These are phyloP conservation scores for Dryadomyces quercus-mongolicae DNA, from an alignment of 2,329 filamentous ascomycete species.

Conservation along the genomic window DNA sequence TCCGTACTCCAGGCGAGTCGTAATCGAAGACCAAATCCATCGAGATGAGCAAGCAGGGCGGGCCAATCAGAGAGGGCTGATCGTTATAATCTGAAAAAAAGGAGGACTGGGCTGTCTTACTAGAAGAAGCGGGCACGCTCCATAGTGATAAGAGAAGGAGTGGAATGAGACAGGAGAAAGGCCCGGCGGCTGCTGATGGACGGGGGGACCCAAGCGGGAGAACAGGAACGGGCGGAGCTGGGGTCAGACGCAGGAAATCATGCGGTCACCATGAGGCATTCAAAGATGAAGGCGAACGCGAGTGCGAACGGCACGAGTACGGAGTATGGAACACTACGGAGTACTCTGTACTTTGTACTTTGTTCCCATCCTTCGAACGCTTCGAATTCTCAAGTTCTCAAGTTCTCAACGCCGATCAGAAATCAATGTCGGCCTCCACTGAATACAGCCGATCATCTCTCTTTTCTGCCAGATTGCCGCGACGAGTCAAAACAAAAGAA, in stretches of 20 bases:
- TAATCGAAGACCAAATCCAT: background rate
- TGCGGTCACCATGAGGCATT: background rate
- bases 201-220: background rate
- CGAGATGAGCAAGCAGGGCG: background rate
- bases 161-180: background rate
- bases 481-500: too few species aligned
- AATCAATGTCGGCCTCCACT: too few species aligned
- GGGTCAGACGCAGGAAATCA: background rate
- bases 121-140: background rate
- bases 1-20: too few species aligned
- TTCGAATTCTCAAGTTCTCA: too few species aligned
- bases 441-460: too few species aligned
- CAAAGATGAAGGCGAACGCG: background rate
- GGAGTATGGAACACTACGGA: too few species aligned
- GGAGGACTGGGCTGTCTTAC: background rate
- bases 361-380: too few species aligned
- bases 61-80: background rate
- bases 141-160: background rate
- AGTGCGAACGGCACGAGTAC: background rate
- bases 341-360: too few species aligned
- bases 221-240: background rate
- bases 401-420: too few species aligned
- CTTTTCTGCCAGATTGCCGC: too few species aligned
- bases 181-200: too few species aligned
- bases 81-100: background rate